Conservation (phyloP, 108 stramenopile genomes). For the Seminavis robusta region DNA sequence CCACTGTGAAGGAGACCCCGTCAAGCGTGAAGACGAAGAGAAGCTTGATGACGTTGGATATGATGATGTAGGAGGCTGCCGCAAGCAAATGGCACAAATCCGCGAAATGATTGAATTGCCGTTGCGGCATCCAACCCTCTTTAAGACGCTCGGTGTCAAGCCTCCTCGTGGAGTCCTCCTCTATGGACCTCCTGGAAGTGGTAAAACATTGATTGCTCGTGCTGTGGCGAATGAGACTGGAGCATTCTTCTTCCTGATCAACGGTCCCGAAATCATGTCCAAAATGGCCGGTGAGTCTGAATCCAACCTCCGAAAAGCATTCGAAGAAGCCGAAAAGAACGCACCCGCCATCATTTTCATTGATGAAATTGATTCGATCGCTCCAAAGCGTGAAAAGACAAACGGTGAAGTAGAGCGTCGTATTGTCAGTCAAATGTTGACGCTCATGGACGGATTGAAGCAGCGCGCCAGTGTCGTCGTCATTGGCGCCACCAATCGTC, state of each 20-base stretch:
- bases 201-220: conserved; percentile 99
- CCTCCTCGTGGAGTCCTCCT: conserved; percentile 99
- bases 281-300: conserved; percentile 99
- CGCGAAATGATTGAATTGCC: conserved; percentile 99
- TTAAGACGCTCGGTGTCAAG: conserved; percentile 99
- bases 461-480: conserved; percentile 95
- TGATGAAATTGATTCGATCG: conserved; percentile 99
- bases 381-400: conserved; percentile 99
- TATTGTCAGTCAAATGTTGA: conserved; percentile 97
- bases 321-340: conserved; percentile 99
- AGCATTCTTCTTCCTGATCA: conserved; percentile 99
- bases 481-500: conserved; percentile 98
- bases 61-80: conserved; percentile 99
- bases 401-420: conserved; percentile 99
- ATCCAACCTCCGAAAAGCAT: conserved; percentile 97
- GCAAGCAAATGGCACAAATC: conserved; percentile 98
- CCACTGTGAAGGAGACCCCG: conserved; percentile 99
- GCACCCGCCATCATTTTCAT: conserved; percentile 99
- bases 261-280: conserved; percentile 99
- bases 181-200: conserved; percentile 98
- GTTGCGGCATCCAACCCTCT: conserved; percentile 96
- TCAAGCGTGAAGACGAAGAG: conserved; percentile 99
- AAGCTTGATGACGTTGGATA: conserved; percentile 98
- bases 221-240: conserved; percentile 99
- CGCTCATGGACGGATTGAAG: conserved; percentile 99